Base-by-base conservation (phyloP, 2,329 filamentous ascomycete species). In the Apiospora aurea region DNA sequence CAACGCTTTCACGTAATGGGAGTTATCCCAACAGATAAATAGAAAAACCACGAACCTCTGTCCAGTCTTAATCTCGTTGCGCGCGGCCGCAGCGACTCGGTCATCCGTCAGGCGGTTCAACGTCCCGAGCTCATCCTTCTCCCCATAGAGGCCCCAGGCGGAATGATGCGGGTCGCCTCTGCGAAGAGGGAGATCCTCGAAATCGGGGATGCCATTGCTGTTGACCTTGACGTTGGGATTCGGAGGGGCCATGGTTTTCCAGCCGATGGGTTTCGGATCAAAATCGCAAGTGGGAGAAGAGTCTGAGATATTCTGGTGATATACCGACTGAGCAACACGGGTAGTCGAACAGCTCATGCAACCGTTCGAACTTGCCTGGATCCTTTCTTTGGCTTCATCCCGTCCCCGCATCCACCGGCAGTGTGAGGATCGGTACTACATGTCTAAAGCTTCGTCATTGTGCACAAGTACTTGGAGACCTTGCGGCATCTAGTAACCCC, bases 41-140 rank as follows among this genome's bases (percentile, higher is more conserved):
- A 29, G 26, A 41, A 14, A 10, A 5, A 26, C 26, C 51, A 53
- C 49, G 0, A 29, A 84, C 83, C 87, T 82, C 70, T 80, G 83
- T 51, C 90, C 90, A 8, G 87, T 88, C 73, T 83, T 81, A 73
- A 92, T 90, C 78, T 88, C 85, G 43, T 82, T 82, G 72, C 80
- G 81, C 29, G 88, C 86, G 1, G 87, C 86, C 47, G 83, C 82
- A 87, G 67, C 66, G 10, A 72, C 67, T 3, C 38, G 51, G 3
- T 67, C 71, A 29, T 64, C 29, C 13, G 67, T 70, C 4, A 72
- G 67, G 14, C 57, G 57, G 34, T 72, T 70, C 43, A 72, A 26
- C 11, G 53, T 47, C n/a, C 71, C 71, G 29, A 72, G 67, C 53
- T 69, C 44, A 34, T 70, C 67, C 11, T 69, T n/a, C 1, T 57